Percentiles rank a stretch among this genome's conserved stretches.
These are phyloP conservation scores for Gynandropsis gynandra DNA, from an alignment of 345 rosid genomes.

Conservation along the genomic window DNA sequence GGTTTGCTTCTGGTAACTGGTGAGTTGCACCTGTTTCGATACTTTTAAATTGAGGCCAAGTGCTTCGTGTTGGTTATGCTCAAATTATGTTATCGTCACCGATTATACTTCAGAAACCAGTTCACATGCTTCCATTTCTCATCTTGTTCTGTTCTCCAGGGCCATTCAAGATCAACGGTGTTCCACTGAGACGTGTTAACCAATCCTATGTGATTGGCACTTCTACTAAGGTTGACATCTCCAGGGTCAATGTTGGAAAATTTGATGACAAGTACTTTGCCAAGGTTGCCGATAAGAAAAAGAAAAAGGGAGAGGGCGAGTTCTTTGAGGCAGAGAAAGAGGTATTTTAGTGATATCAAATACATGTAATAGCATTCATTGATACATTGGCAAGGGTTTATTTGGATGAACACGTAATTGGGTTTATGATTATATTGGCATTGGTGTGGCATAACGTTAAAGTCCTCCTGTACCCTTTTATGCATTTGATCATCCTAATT, in stretches of 20 bases:
- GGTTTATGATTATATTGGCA: neutral
- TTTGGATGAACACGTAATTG: neutral
- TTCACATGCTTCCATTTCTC: neutral
- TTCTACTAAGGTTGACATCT: conserved; percentile 58
- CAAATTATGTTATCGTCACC: neutral
- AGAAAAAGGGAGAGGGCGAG: conserved; percentile 64
- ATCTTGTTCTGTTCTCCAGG: conserved; percentile 29
- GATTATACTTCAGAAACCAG: neutral
- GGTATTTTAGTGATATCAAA: conserved; percentile 23
- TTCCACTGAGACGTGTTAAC: conserved; percentile 63
- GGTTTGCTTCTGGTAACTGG: conserved; percentile 83
- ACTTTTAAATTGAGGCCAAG: neutral
- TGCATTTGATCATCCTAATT: neutral
- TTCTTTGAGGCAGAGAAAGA: conserved; percentile 74
- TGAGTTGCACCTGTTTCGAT: conserved; percentile 17
- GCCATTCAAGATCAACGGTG: conserved; percentile 72
- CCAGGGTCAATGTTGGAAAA: conserved; percentile 60
- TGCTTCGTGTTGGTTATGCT: too few species aligned
- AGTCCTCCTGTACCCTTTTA: neutral
- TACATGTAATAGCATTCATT: neutral
- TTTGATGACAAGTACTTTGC: conserved; percentile 63
- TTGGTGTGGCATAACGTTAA: neutral
- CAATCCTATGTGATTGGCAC: conserved; percentile 59
- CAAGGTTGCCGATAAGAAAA: conserved; percentile 67
- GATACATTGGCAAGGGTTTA: neutral